These are phyloP conservation scores for Barnettozyma pratensis DNA, from an alignment of 805 yeast species.

Conservation along the genomic window DNA sequence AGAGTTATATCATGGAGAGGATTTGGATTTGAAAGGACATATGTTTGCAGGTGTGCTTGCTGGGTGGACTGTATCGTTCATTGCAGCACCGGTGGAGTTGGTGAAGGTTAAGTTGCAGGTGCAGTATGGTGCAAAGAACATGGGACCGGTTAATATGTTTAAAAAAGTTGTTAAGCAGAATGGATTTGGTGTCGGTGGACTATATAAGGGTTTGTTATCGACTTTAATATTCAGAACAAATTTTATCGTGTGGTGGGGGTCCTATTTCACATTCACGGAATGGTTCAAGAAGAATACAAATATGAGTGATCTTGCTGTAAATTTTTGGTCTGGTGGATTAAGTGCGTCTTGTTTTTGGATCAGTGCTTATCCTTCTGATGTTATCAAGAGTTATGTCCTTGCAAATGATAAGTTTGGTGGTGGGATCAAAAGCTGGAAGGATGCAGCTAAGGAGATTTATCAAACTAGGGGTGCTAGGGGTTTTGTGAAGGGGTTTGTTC, in stretches of 20 bases:
- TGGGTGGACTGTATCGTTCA: conserved; percentile 88
- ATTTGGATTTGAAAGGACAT: conserved; percentile 70
- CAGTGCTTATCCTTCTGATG: conserved; percentile 85
- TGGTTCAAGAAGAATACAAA: conserved; percentile 61
- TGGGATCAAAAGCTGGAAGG: conserved; percentile 62
- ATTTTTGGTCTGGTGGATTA: conserved; percentile 90
- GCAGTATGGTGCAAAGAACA: conserved; percentile 72
- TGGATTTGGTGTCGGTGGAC: conserved; percentile 56
- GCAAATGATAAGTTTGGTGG: conserved; percentile 74
- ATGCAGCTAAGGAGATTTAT: conserved; percentile 68
- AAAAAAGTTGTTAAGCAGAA: conserved; percentile 48
- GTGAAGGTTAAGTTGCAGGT: conserved; percentile 86
- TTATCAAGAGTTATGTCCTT: conserved; percentile 79
- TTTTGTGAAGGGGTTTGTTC: conserved; percentile 75
- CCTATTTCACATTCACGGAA: conserved; percentile 73
- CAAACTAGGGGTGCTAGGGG: conserved; percentile 58
- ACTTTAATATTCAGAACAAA: conserved; percentile 86
- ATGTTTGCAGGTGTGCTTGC: conserved; percentile 70
- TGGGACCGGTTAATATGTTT: conserved; percentile 78
- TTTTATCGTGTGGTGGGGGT: conserved; percentile 92
- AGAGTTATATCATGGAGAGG: conserved; percentile 51
- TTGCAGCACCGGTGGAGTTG: conserved; percentile 93
- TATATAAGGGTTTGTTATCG: conserved; percentile 77
- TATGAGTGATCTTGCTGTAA: conserved; percentile 63
- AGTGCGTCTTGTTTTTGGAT: conserved; percentile 87